These are phyloP conservation scores for Melastoma malabathricum DNA, from an alignment of 345 rosid species.

Conservation along the genomic window DNA sequence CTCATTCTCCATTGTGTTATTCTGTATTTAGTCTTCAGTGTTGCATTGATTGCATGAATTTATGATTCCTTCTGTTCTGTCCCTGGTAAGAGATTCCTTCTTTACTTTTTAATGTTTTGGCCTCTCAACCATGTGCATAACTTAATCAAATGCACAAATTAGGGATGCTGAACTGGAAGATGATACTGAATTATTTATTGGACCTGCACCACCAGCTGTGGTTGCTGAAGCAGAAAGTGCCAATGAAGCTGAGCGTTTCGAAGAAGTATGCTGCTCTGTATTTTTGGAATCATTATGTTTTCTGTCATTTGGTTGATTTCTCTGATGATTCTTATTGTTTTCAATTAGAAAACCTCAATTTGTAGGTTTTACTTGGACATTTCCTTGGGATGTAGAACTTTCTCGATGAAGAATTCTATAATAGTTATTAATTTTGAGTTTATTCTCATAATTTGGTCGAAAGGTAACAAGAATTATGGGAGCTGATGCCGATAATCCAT, in stretches of 20 bases:
- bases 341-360: too few relatives aligned
- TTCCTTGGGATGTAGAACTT: too few relatives aligned
- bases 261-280: conserved; percentile 45
- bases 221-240: conserved; percentile 84
- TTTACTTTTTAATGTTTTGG: too few relatives aligned
- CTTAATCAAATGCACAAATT: conserved; percentile 8
- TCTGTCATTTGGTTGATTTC: not conserved
- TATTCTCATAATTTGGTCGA: conserved; percentile 6
- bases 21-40: not conserved
- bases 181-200: conserved; percentile 64
- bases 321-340: too few relatives aligned
- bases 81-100: too few relatives aligned
- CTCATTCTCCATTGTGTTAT: not conserved
- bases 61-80: not conserved
- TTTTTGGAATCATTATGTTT: too few relatives aligned
- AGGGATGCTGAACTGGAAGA: conserved; percentile 84
- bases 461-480: conserved; percentile 87
- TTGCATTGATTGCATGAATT: too few relatives aligned
- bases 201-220: conserved; percentile 84
- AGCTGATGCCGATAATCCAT: conserved; percentile 54
- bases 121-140: too few relatives aligned
- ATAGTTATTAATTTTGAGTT: not conserved
- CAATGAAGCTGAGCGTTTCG: conserved; percentile 92
- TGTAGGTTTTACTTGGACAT: too few relatives aligned
- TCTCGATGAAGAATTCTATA: not conserved